phyloP scores from a whole-genome alignment of 2,329 filamentous ascomycete genomes.

The Paramyrothecium sp. region DNA sequence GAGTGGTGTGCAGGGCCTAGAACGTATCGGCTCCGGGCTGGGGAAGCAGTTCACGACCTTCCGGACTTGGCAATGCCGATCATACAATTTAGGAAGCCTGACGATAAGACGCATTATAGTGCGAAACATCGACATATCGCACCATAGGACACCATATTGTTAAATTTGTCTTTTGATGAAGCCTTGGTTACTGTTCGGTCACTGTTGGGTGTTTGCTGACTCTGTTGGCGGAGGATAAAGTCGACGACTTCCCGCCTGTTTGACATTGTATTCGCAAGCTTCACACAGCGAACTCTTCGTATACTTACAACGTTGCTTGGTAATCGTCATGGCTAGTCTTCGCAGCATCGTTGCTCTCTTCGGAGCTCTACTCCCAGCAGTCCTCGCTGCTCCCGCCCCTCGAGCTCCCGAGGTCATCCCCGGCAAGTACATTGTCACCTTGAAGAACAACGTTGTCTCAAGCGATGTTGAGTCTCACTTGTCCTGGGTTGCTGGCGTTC shows the following conservation, averaged over 20 bases:
- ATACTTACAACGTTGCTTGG: neutral
- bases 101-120: neutral
- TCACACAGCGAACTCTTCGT: neutral
- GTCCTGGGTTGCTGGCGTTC: constrained; percentile 45
- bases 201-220: no score
- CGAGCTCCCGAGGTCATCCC: constrained; percentile 8
- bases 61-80: neutral
- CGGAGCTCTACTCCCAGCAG: neutral
- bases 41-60: neutral
- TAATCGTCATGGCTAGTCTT: neutral
- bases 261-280: neutral
- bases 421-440: constrained; percentile 58
- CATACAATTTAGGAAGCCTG: neutral
- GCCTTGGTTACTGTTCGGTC: no score
- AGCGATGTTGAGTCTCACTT: constrained; percentile 46
- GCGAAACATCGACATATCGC: neutral
- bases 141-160: neutral
- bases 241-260: neutral
- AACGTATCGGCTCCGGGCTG: no score
- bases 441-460: constrained; percentile 47
- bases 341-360: neutral
- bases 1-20: no score
- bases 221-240: neutral
- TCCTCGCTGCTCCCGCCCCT: constrained; percentile 7
- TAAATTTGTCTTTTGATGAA: neutral